Evolutionary conservation across 192 early-diverging fungal species (phyloP).

Genomic region (Coemansia biformis): DNA sequence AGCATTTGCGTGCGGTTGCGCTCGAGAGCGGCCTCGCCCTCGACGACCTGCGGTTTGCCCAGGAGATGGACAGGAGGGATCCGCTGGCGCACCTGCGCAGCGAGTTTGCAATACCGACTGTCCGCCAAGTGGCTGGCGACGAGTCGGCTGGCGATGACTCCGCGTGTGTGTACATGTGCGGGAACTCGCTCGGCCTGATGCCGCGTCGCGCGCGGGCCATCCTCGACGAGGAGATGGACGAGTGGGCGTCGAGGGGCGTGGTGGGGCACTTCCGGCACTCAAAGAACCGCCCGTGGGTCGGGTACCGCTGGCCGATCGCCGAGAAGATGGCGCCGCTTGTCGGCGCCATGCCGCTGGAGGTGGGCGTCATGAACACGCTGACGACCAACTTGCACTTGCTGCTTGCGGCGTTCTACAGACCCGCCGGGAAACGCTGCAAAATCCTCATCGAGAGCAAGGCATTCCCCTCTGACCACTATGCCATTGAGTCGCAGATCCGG

Average conservation of each 20-base stretch:
- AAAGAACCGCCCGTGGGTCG: constrained; percentile 78
- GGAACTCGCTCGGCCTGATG: constrained; percentile 90
- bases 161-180: constrained; percentile 82
- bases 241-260: constrained; percentile 84
- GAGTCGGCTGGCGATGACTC: constrained; percentile 15
- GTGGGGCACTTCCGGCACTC: constrained; percentile 83
- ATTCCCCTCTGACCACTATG: constrained; percentile 96
- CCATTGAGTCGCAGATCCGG: constrained; percentile 80
- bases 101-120: constrained; percentile 69
- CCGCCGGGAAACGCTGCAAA: constrained; percentile 66
- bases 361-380: constrained; percentile 88
- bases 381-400: constrained; percentile 89
- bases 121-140: constrained; percentile 41
- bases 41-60: constrained; percentile 50
- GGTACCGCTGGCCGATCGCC: constrained; percentile 71
- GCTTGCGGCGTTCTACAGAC: constrained; percentile 90
- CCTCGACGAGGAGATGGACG: constrained; percentile 84
- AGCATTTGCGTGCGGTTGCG: constrained; percentile 17
- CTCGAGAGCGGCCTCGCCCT: constrained; percentile 17
- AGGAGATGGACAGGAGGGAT: constrained; percentile 57
- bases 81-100: constrained; percentile 54
- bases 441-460: constrained; percentile 88
- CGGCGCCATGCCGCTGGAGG: constrained; percentile 60
- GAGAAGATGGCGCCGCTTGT: constrained; percentile 73
- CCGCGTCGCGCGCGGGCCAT: constrained; percentile 61